phyloP scores from a whole-genome alignment of 192 early-diverging fungal species.

The Coemansia sp. region DNA sequence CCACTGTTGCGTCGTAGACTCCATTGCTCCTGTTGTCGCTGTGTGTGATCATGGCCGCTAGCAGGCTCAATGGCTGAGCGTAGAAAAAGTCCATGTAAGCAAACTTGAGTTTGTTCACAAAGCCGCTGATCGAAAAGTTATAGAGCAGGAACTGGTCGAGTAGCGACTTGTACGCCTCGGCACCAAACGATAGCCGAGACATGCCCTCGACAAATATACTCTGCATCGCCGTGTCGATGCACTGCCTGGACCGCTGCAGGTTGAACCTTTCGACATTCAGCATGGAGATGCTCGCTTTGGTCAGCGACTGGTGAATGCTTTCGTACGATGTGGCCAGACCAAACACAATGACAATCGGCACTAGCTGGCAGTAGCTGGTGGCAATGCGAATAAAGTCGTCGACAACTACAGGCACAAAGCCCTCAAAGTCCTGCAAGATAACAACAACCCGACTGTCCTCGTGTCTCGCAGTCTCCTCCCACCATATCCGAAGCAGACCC shows the following conservation, averaged over 20 bases:
- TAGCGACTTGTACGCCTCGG: slow-evolving; percentile 68
- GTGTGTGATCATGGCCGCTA: slow-evolving; percentile 37
- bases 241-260: slow-evolving; percentile 68
- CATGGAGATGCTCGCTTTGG: slow-evolving; percentile 65
- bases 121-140: slow-evolving; percentile 75
- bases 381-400: slow-evolving; percentile 65
- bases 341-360: slow-evolving; percentile 79
- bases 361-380: slow-evolving; percentile 62
- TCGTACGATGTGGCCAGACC: slow-evolving; percentile 87
- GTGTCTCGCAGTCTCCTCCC: slow-evolving; percentile 14
- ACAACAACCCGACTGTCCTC: slow-evolving; percentile 54
- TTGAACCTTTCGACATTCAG: slow-evolving; percentile 78
- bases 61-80: slow-evolving; percentile 75
- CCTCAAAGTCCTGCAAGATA: slow-evolving; percentile 85
- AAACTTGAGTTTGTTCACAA: slow-evolving; percentile 74
- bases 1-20: slow-evolving; percentile 3
- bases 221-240: slow-evolving; percentile 65
- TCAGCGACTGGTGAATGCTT: slow-evolving; percentile 72
- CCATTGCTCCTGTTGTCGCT: neutral
- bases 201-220: slow-evolving; percentile 54
- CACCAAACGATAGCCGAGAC: slow-evolving; percentile 59
- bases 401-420: slow-evolving; percentile 66
- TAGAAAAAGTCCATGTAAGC: slow-evolving; percentile 85
- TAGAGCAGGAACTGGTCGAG: slow-evolving; percentile 77
- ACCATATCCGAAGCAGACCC: slow-evolving; percentile 65